These are phyloP conservation scores for Chenopodium suecicum DNA, from an alignment of 148 eudicot genomes.

Conservation along the genomic window DNA sequence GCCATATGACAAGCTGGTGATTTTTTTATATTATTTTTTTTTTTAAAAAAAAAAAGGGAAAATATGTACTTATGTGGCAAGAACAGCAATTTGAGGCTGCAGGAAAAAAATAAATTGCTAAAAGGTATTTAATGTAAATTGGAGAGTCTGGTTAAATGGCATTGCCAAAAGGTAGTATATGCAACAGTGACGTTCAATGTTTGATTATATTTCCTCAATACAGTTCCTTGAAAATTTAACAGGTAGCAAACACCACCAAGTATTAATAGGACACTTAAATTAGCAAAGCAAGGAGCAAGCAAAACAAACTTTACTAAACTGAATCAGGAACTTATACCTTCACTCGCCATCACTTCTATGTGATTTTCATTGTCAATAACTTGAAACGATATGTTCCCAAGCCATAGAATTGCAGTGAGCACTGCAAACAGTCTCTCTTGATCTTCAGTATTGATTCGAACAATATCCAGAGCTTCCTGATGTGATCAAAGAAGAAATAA, in stretches of 20 bases:
- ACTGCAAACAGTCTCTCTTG: conserved; percentile 69
- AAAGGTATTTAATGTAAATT: neutral
- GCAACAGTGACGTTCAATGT: neutral
- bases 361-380: conserved; percentile 71
- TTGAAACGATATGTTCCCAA: conserved; percentile 87
- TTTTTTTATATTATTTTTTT: too few species aligned
- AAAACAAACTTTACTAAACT: conserved; percentile 2
- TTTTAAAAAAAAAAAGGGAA: neutral
- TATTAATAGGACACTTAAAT: neutral
- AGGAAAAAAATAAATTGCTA: neutral
- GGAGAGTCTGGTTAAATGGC: neutral
- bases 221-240: neutral
- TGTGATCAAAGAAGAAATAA: conserved; percentile 11
- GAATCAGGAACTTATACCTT: conserved; percentile 55
- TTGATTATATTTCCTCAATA: neutral
- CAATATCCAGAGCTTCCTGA: conserved; percentile 72
- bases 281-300: neutral
- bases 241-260: neutral
- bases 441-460: conserved; percentile 63
- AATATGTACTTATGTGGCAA: neutral
- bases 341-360: conserved; percentile 67
- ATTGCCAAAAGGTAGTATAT: neutral
- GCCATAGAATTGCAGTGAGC: conserved; percentile 90
- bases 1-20: neutral
- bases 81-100: neutral